Base-by-base conservation (phyloP, 2,329 filamentous ascomycete genomes). In the Sclerotinia subarctica region DNA sequence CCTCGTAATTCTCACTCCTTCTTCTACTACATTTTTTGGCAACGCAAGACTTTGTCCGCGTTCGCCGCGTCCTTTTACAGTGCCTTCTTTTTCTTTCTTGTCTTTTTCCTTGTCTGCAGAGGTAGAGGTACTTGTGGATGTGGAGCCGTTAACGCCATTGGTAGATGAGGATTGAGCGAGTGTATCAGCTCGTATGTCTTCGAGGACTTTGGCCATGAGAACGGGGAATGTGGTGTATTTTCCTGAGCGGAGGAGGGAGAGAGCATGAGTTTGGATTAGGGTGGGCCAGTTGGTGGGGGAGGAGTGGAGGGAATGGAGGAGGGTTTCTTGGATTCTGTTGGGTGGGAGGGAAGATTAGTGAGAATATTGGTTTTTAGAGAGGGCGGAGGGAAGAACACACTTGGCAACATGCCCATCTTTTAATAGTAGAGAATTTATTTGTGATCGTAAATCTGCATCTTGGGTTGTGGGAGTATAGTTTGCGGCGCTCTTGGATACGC, bases 251-350 rank as follows among this genome's bases (percentile, higher is more conserved):
- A 89, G 83, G 72, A 89, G 84, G 26, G 81, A 72, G 46, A 89
- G 82, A 51, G 87, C 87, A 78, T 88, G 86, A 66, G 79, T 78
- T 74, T 89, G 85, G 70, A 90, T 80, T 60, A 80, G 74, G 15
- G 87, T 87, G 2, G 87, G 86, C 87, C 87, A 90, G 81, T 90
- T 87, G 71, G 83, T 79, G 5, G 80, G 77, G 78, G 88, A 81
- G 60, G 86, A 80, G 77, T 89, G 81, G 64, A 90, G 84, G 69
- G 84, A 78, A 79, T 89, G 86, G 53, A 89, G 84, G 75, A 90
- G 83, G 54, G 83, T 79, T 68, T 89, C 86, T 81, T 89, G 86
- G 73, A 90, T 89, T 73, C 87, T 88, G 75, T 17, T 19, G 35
- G 62, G 63, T n/a, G 60, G 44, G 49, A 19, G 24, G 57, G 72